A percentile compares a stretch with the other conserved stretches of the same genome.
Conservation (phyloP, 768 basidiomycete genomes). For the Leccinum fibrillosum region DNA sequence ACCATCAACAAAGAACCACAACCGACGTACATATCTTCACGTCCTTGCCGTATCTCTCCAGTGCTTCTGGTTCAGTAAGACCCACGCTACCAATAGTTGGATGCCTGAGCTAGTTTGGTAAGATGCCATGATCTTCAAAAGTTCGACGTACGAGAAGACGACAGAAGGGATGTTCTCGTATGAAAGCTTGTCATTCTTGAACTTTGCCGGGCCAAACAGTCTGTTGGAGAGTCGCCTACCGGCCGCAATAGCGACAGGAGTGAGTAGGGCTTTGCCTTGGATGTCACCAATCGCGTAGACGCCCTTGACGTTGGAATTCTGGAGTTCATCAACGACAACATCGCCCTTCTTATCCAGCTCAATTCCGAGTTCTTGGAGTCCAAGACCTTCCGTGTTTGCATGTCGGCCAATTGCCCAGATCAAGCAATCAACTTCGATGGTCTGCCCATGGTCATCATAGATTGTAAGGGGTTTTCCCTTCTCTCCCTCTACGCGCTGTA, state of each 20-base stretch:
- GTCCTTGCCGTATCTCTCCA: conserved; percentile 80
- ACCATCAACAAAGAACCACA: neutral
- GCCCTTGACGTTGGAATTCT: conserved; percentile 69
- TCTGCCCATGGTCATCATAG: conserved; percentile 69
- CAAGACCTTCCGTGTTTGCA: conserved; percentile 74
- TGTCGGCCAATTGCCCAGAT: conserved; percentile 95
- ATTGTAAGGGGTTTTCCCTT: conserved; percentile 73
- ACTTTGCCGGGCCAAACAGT: conserved; percentile 83
- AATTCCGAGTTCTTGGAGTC: conserved; percentile 74
- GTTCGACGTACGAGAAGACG: conserved; percentile 82
- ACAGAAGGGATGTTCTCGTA: conserved; percentile 93
- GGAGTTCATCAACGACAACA: conserved; percentile 86
- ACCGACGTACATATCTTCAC: conserved; percentile 83
- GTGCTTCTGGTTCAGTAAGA: conserved; percentile 88
- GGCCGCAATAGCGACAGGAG: conserved; percentile 97
- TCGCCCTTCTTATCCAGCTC: conserved; percentile 77
- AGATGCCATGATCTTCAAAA: conserved; percentile 1
- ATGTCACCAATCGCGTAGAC: conserved; percentile 91
- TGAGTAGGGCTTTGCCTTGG: conserved; percentile 86
- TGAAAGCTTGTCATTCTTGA: conserved; percentile 80
- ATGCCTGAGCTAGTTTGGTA: conserved; percentile 51
- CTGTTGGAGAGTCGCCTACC: conserved; percentile 87
- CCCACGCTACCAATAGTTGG: conserved; percentile 96
- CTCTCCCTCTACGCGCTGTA: conserved; percentile 72
- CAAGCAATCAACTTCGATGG: conserved; percentile 80